Base-by-base conservation (phyloP, 805 yeast genomes). In the Myxozyma geophila region DNA sequence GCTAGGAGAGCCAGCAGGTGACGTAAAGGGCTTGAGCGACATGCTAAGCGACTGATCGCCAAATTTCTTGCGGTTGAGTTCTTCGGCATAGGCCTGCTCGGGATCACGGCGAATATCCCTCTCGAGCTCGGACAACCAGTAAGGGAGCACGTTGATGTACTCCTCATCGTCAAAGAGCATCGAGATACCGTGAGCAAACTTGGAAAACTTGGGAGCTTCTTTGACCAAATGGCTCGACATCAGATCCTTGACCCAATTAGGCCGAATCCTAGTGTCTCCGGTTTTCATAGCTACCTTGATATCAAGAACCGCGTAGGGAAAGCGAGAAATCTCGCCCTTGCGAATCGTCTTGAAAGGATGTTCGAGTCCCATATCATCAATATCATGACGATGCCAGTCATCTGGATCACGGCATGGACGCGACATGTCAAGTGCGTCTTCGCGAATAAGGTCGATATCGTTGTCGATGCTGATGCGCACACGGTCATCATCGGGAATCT, bases 401-500 rank as follows among this genome's bases (percentile, higher is more conserved):
- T 78, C 77, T 44, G 97, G 96, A 73, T 91, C 89, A 78, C 99
- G 87, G 66, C 92, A 88, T 17, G 99, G 98, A 70, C 92, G 83
- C 67, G 85, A 86, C 51, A 81, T n/a, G 46, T 92, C 97, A 73
- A 93, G 88, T 0, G 93, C 78, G 75, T 93, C 98, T 75, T 93
- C 99, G 71, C 98, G 85, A 66, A 93, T 87, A 74, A 90, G 92
- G 58, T 87, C 74, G 61, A 95, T 85, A 74, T 95, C 95, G 15
- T 96, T 88, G 77, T 93, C 98, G 67, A 93, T 90, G 50, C 90
- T 87, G 65, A 95, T 87, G 74, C 98, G 86, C 44, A 92, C 88
- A 73, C 93, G 85, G 75, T 92, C 96, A 75, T 95, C 98, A 63
- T 98, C 98, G 2, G 99, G 99, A 71, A 93, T 93, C 80, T 93